Base-by-base conservation (phyloP, 306 rosid species). In the Canavalia ensiformis region DNA sequence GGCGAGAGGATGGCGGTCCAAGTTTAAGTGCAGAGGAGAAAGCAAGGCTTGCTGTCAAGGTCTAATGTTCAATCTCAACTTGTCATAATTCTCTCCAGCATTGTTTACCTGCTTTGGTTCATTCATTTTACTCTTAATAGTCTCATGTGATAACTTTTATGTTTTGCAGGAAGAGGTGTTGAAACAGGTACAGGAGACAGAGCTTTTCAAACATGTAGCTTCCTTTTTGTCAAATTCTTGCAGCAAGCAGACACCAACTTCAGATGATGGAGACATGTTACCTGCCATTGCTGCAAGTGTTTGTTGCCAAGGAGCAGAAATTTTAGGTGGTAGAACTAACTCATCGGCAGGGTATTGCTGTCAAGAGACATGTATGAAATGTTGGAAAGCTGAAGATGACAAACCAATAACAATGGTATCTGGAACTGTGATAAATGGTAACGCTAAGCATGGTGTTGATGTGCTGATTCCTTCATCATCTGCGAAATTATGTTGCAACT, bases 241-340 rank as follows among this genome's bases (percentile, higher is more conserved):
- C 75, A 39, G 79, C 67, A 57, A 44, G 49, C 85, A 83, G 69
- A 9, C 54, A 37, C 28, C 70, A 66, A 28, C 75, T 59, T 79
- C 84, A 13, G 81, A 78, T 78, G 47, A 67, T 4, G 83, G 81
- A 67, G 83, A 90, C 67, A 76, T 83, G 44, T 87, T 93, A 82
- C 91, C 92, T 34, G 50, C 72, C 70, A 91, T 93, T 77, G 99
- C 97, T 56, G 97, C 97, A 10, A 90, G 80, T 80, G 90, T 95
- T 74, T 95, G 92, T 84, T 90, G 99, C 90, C 94, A 90, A 77
- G 99, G 97, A 72, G 99, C 99, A 65, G 90, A 93, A 73, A 87
- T 93, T 66, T 84, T 93, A n/a, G 90, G 83, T 0, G 92, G 95
- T 54, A 91, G 84, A 42, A 81, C 78, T 28, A 68, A 82, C 64